Percentiles rank a stretch among this genome's conserved stretches.
phyloP scores from a whole-genome alignment of 1,284 basidiomycete species.

The Fomitopsis betulina region DNA sequence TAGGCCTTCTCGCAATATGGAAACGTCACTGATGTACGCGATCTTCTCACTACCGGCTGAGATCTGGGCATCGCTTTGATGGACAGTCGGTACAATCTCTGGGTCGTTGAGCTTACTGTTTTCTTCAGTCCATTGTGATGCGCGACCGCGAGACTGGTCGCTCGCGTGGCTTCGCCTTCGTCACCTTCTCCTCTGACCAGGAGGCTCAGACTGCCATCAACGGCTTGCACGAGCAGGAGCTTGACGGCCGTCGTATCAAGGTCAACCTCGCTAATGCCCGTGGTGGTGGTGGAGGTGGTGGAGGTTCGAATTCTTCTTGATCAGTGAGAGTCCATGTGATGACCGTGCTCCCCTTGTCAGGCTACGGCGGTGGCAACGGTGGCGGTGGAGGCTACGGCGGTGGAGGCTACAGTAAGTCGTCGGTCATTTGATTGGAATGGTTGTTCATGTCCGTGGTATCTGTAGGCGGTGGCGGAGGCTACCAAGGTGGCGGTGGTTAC shows the following conservation, averaged over 20 bases:
- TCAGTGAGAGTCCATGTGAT: background rate
- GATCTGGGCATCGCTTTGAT: conserved; percentile 3
- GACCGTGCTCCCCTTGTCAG: conserved; percentile 23
- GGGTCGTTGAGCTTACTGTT: conserved; percentile 12
- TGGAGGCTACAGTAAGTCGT: conserved; percentile 26
- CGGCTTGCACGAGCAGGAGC: conserved; percentile 85
- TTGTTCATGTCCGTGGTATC: background rate
- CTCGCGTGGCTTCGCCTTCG: conserved; percentile 95
- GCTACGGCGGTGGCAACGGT: conserved; percentile 19
- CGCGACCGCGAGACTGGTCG: conserved; percentile 96
- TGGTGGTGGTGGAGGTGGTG: conserved; percentile 44
- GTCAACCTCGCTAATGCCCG: conserved; percentile 95
- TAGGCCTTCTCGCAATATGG: conserved; percentile 73
- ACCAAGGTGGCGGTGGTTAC: conserved; percentile 23
- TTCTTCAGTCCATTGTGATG: conserved; percentile 85
- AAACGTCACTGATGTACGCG: conserved; percentile 73
- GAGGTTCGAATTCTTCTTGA: conserved; percentile 13
- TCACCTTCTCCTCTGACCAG: conserved; percentile 59
- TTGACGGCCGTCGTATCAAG: conserved; percentile 90
- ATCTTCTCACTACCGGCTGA: conserved; percentile 20
- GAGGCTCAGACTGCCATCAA: conserved; percentile 83
- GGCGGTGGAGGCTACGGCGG: conserved; percentile 19
- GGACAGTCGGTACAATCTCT: conserved; percentile 1
- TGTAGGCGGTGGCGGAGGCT: conserved; percentile 22
- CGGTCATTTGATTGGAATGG: background rate